A percentile compares a stretch with the other conserved stretches of the same genome.
Conservation (phyloP, 345 rosid species). For the Murraya paniculata region DNA sequence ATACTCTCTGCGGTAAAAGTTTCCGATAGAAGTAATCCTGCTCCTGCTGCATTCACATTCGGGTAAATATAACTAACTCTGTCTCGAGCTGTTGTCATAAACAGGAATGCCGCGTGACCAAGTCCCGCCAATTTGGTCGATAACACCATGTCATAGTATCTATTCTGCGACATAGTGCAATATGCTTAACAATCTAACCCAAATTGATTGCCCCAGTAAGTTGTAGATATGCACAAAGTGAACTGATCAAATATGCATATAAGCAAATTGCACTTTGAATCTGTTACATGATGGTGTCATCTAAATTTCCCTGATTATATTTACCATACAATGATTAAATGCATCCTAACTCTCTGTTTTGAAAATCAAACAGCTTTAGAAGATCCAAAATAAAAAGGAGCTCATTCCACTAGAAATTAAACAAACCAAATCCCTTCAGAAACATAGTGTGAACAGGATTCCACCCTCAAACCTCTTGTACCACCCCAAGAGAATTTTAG, state of each 20-base stretch:
- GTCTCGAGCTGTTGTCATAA: constrained; percentile 84
- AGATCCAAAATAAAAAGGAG: not conserved
- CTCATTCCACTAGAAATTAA: not conserved
- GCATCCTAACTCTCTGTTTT: not conserved
- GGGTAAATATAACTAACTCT: constrained; percentile 87
- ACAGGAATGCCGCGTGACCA: constrained; percentile 88
- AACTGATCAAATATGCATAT: not conserved
- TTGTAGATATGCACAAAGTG: not conserved
- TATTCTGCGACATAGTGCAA: constrained; percentile 43
- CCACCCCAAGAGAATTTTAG: not conserved
- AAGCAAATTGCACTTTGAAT: not conserved
- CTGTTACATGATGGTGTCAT: too few relatives aligned
- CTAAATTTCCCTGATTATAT: not conserved
- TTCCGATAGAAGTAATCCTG: constrained; percentile 74
- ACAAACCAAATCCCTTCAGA: not conserved
- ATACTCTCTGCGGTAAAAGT: constrained; percentile 59
- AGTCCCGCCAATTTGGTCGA: constrained; percentile 91
- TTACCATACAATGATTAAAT: not conserved
- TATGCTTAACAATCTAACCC: constrained; percentile 1
- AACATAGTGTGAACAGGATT: not conserved
- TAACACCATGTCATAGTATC: constrained; percentile 91
- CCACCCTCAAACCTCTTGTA: not conserved
- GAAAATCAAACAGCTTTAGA: not conserved
- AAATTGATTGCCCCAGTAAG: constrained; percentile 11
- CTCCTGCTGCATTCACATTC: constrained; percentile 93